Evolutionary conservation across 2,329 filamentous ascomycete genomes (phyloP).

Genomic region (Neophaeococcomyces aloes): DNA sequence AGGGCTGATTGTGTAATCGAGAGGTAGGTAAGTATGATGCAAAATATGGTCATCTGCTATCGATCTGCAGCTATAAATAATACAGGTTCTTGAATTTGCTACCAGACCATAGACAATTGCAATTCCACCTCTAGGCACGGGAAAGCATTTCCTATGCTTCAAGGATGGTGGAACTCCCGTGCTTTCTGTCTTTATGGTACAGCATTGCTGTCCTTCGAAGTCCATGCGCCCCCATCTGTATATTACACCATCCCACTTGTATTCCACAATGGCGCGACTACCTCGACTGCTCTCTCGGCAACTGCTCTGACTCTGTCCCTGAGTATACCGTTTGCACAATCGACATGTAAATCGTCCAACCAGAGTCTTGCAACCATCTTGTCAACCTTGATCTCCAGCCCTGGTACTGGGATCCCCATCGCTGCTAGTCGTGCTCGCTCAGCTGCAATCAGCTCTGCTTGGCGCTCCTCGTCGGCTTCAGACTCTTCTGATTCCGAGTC

Average conservation of each 20-base stretch:
- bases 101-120: no score
- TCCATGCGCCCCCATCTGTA: no score
- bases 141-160: no score
- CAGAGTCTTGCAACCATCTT: constrained; percentile 80
- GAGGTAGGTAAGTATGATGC: no score
- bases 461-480: constrained; percentile 43
- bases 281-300: constrained; percentile 79
- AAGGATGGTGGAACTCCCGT: no score
- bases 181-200: no score
- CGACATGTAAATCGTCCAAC: constrained; percentile 84
- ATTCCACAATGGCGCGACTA: constrained; percentile 61
- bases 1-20: no score
- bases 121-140: no score
- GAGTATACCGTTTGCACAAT: constrained; percentile 68
- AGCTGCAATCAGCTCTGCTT: constrained; percentile 31
- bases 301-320: constrained; percentile 78
- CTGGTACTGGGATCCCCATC: constrained; percentile 81
- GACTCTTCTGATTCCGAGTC: constrained; percentile 31
- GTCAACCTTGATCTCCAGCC: constrained; percentile 76
- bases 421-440: constrained; percentile 72
- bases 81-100: no score
- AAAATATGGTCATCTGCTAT: no score
- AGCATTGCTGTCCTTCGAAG: background rate
- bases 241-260: background rate
- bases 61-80: no score